Conservation (phyloP, 306 rosid genomes). For the Clitoria ternatea region DNA sequence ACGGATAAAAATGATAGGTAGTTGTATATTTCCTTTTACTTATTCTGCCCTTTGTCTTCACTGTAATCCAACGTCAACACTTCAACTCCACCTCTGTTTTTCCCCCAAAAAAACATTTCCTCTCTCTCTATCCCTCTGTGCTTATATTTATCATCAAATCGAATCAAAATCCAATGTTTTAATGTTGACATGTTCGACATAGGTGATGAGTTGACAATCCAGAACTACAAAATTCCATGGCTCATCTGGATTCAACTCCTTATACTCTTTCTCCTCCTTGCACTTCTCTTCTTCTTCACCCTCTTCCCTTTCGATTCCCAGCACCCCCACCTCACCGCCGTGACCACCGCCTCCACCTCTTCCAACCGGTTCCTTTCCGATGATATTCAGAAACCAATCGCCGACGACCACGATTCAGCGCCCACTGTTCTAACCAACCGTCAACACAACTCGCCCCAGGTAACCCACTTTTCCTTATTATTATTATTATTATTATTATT, state of each 20-base stretch:
- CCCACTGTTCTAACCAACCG: conserved; percentile 20
- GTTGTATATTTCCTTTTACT: too few species aligned
- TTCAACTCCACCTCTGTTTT: neutral
- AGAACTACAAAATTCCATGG: conserved; percentile 60
- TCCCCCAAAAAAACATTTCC: neutral
- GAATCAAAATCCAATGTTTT: neutral
- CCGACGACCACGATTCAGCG: conserved; percentile 13
- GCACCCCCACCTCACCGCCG: neutral
- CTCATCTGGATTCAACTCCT: conserved; percentile 74
- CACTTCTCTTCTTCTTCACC: conserved; percentile 48
- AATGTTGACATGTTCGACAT: conserved; percentile 43
- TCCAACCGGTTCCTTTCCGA: conserved; percentile 25
- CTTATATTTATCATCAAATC: neutral
- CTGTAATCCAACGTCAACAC: too few species aligned
- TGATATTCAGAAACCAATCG: conserved; percentile 23
- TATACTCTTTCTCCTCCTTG: conserved; percentile 55
- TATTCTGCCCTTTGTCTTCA: neutral
- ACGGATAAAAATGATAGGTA: too few species aligned
- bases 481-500: neutral
- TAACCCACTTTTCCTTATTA: conserved; percentile 26
- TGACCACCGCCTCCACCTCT: conserved; percentile 26
- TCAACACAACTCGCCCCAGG: conserved; percentile 41
- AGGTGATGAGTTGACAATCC: conserved; percentile 44
- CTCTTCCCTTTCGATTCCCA: conserved; percentile 40
- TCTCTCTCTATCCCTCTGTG: neutral